Evolutionary conservation across 345 rosid species (phyloP), one percentile per base, ranked within the genome.

Genomic region (Psidium guajava): DNA sequence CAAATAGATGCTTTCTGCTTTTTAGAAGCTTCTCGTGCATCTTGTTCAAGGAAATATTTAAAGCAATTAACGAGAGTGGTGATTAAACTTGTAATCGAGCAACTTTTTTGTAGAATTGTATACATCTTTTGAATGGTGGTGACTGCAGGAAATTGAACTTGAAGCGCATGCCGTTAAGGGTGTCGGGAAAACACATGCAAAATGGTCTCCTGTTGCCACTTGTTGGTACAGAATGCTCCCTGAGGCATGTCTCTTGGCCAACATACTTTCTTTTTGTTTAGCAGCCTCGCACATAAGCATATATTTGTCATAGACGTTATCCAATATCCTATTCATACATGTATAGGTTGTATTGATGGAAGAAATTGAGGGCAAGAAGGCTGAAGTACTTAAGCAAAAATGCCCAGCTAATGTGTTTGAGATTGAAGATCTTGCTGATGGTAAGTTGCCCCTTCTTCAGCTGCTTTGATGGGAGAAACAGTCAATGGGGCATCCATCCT

Each of bases 191-290:
- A 94, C 96, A 59, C 99, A 96, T 88, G 98, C 98, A 42, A 96
- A 96, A 83, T 96, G 99, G 99, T 97, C 98, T n/a, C 98, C 98
- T 21, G 99, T 97, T 50, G 99, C 92, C 51, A 95, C 99, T 69
- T 93, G 98, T 85, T 97, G 98, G 99, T 97, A 96, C 87, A 91
- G 97, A 86, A 94, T 97, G 99, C 96, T 93, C 91, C 98, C 99
- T 50, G 98, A 97, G 98, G 99, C 94, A 86, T 83, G 88, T 36
- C 24, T 69, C 77, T 69, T 69, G 21, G 2, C 47, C 42, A 11
- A 28, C 6, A 16, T 15, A 32, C 24, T 69, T 69, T 69, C 24
- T 32, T 69, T 69, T 16, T 22, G 24, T 32, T 12, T 40, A 32
- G 77, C 77, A 69, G 47, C 47, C 47, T 69, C n/a, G 44, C 3